Evolutionary conservation across 176 grass and related monocot species (phyloP), one percentile per base, ranked within the genome.

Genomic region (Coix lacrymajobi): DNA sequence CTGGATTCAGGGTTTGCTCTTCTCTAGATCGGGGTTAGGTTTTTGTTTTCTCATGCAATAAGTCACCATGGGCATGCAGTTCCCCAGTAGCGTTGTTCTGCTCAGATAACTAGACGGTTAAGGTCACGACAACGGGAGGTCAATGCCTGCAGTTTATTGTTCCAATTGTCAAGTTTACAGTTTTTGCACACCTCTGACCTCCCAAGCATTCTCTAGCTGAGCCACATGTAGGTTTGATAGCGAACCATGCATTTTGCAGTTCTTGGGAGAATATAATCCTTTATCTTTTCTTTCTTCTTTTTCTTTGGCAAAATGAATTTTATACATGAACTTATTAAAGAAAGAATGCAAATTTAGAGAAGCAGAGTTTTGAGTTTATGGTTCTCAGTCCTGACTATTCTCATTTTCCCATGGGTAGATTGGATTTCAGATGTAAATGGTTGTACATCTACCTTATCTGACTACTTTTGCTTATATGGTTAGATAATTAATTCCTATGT

Each of bases 391-490:
- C 76, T 11, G 8, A n/a, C n/a, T 63, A 28, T 61, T 14, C 24
- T 78, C 28, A 32, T 45, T 84, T 26, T 43, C 26, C 69, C 9
- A 29, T 77, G 33, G 66, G 28, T 15, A 2, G 25, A 33, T 83
- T 78, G 43, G 25, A 65, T 63, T 76, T 69, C 79, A 40, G 41
- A 56, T 75, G 56, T 75, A 81, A 43, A 26, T 81, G 10, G 6
- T 76, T 76, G 43, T 38, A 62, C 17, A 33, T n/a, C 54, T 41
- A 29, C 38, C 75, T 88, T 52, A 66, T 65, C 22, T 22, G 22
- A n/a, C 36, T 34, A 57, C 34, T 84, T 58, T 29, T 17, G 26
- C 61, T 75, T 75, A 24, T 61, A 31, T 62, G 70, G 69, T 33
- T 45, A 44, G 28, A 75, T 60, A 28, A 62, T n/a, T 39, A 33